A percentile compares a stretch with the other conserved stretches of the same genome.
These are phyloP conservation scores for Trichomonas gallinae DNA, from an alignment of 208 protist species.

Conservation along the genomic window DNA sequence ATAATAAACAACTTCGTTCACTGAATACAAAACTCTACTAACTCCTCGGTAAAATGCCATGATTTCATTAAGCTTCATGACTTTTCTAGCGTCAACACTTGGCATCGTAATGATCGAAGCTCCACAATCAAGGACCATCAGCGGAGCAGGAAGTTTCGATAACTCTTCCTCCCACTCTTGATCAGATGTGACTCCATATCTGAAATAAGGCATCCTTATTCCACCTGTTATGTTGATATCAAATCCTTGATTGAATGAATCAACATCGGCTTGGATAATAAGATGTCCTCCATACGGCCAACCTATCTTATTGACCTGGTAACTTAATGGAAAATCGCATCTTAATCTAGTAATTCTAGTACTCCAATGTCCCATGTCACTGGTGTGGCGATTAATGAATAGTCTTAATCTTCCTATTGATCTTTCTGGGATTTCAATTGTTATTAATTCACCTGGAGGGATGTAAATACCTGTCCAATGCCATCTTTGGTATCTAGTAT, in stretches of 20 bases:
- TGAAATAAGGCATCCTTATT: neutral
- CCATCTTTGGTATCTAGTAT: no score
- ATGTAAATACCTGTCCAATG: no score
- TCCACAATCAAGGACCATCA: neutral
- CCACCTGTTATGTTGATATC: neutral
- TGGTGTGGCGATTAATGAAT: no score
- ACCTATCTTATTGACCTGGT: neutral
- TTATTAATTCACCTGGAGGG: no score
- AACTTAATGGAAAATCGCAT: neutral
- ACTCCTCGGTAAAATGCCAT: neutral
- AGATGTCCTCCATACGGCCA: neutral
- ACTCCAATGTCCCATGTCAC: no score
- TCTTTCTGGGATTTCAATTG: no score
- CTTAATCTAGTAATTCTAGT: no score
- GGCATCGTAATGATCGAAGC: neutral
- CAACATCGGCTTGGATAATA: neutral
- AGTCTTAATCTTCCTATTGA: no score
- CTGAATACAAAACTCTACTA: neutral
- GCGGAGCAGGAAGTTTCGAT: neutral
- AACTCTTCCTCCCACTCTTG: neutral
- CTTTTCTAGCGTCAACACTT: no score
- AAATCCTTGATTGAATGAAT: neutral
- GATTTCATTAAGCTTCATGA: neutral
- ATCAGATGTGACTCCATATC: neutral
- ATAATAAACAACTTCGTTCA: neutral